Evolutionary conservation across 441 rosid species (phyloP).

Genomic region (Rhodomyrtus psidioides): DNA sequence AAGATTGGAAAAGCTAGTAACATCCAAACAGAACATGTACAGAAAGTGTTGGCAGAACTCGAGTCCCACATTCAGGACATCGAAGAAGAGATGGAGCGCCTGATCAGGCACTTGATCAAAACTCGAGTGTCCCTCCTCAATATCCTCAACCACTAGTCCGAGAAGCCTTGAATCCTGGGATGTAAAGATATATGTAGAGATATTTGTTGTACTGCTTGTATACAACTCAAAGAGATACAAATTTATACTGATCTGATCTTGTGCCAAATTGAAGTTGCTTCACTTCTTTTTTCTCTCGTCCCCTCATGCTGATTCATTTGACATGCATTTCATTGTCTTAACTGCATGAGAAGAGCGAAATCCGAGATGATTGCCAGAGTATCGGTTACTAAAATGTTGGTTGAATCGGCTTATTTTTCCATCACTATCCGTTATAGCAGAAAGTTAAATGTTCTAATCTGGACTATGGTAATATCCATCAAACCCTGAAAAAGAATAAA

Average conservation of each 20-base stretch:
- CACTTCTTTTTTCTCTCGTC: background rate
- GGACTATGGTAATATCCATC: background rate
- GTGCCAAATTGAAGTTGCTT: background rate
- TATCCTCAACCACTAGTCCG: background rate
- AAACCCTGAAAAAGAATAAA: background rate
- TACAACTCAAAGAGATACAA: background rate
- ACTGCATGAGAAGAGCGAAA: background rate
- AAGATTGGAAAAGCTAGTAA: background rate
- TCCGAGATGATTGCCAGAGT: background rate
- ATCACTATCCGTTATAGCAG: background rate
- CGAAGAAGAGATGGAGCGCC: constrained; percentile 5
- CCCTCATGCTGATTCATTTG: background rate
- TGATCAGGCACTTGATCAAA: constrained; percentile 1
- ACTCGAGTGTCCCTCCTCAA: constrained; percentile 7
- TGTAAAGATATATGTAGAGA: background rate
- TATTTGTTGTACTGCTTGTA: background rate
- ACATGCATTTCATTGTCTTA: background rate
- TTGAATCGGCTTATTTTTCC: background rate
- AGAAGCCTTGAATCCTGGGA: background rate
- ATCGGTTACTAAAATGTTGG: background rate
- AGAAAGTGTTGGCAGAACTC: background rate
- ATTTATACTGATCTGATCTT: background rate
- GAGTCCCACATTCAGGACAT: constrained; percentile 6
- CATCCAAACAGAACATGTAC: background rate
- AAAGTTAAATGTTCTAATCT: background rate